Evolutionary conservation across 2,329 filamentous ascomycete genomes (phyloP).

Genomic region (Fusarium nurragi): DNA sequence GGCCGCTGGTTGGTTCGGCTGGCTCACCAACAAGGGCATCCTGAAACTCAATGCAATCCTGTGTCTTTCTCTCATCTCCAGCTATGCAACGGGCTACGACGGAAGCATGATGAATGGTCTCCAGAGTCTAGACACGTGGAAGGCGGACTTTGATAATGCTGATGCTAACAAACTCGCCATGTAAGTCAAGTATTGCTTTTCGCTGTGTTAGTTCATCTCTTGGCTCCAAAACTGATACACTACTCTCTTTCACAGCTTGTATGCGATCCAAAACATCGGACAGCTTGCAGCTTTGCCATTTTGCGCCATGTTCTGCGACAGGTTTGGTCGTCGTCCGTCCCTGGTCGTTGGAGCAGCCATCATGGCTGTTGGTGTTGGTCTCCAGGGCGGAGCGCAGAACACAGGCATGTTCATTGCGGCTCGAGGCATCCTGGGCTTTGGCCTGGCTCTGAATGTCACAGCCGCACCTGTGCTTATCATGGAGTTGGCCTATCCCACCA

Average conservation of each 20-base stretch:
- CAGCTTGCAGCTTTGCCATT: slow-evolving; percentile 17
- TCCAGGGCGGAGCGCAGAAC: slow-evolving; percentile 10
- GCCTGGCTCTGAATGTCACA: slow-evolving; percentile 8
- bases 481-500: slow-evolving; percentile 20
- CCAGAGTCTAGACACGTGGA: slow-evolving; percentile 17
- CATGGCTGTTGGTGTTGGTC: slow-evolving; percentile 16
- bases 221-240: fast-evolving
- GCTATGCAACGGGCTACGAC: slow-evolving; percentile 18
- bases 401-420: slow-evolving; percentile 20
- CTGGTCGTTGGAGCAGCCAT: slow-evolving; percentile 4
- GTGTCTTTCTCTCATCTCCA: slow-evolving; percentile 16
- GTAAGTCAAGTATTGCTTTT: background rate
- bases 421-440: slow-evolving; percentile 13
- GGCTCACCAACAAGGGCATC: slow-evolving; percentile 12
- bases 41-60: slow-evolving; percentile 19
- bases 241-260: background rate
- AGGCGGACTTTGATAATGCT: slow-evolving; percentile 5
- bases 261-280: slow-evolving; percentile 18
- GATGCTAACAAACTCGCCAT: slow-evolving; percentile 13
- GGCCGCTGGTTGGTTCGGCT: slow-evolving; percentile 18
- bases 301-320: slow-evolving; percentile 13
- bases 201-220: too few relatives aligned
- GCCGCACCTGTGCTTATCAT: slow-evolving; percentile 13
- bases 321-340: slow-evolving; percentile 3
- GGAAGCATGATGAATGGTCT: slow-evolving; percentile 22